Base-by-base conservation (phyloP, 495 filamentous ascomycete genomes). In the Oidiodendron maius region DNA sequence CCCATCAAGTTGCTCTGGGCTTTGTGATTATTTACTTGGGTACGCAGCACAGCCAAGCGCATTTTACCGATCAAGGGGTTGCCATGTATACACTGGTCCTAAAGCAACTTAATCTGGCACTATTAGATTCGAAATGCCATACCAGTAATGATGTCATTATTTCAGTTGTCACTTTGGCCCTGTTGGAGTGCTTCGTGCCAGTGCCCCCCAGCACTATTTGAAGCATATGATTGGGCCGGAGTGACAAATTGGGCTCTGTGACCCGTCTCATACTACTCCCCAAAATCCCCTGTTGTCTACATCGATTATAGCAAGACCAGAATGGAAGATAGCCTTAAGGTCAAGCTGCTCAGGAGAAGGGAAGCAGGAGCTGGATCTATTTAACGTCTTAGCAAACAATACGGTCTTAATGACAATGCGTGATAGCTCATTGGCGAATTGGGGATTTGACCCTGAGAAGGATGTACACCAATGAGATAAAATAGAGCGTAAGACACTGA, bases 11-110 rank as follows among this genome's bases (percentile, higher is more conserved):
- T 8, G n/a, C 40, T 34, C 45, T 48, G 13, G 40, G 45, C 20
- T 15, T 48, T 9, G 34, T 36, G n/a, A 48, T 23, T 13, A 24
- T 40, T 15, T 40, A 39, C 35, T 48, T 40, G 16, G 45, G 45
- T 24, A 40, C 9, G 4, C 45, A 40, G 20, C 45, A 48, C 34
- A n/a, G 34, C 17, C 15, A 38, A 3, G 4, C 15, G 10, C 16
- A 20, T 3, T 28, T 48, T 20, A 11, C n/a, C 2, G n/a, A 13
- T 13, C 34, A 13, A 6, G 44, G 44, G 5, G 35, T 39, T n/a
- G 18, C 22, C 22, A 18, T 38, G 13, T 24, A 48, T 28, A 36
- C 21, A 39, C 6, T 24, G 8, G 22, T 36, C 11, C 18, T 48
- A 2, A 48, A 28, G 12, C 34, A 40, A 24, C 45, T 48, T 36